Percentiles rank a stretch among this genome's conserved stretches.
Evolutionary conservation across 2,329 filamentous ascomycete genomes (phyloP).

Genomic region (Coniochaeta ligniaria): DNA sequence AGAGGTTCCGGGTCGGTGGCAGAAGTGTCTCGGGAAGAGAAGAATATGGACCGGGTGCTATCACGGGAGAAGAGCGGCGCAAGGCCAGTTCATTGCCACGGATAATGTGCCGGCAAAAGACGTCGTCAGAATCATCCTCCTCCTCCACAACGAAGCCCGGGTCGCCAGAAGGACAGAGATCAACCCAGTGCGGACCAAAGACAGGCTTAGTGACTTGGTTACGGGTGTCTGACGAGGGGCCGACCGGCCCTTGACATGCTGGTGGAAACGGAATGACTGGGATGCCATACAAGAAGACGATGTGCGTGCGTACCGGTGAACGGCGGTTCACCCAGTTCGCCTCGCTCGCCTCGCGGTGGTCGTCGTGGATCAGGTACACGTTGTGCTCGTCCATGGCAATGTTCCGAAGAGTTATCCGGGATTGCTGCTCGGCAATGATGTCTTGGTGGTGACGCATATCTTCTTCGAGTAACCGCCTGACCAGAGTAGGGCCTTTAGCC

Average conservation of each 20-base stretch:
- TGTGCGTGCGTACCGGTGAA: not conserved
- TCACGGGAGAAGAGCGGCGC: not conserved
- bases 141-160: conserved; percentile 9
- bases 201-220: conserved; percentile 13
- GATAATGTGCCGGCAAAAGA: conserved; percentile 28
- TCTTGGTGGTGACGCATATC: not conserved
- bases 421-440: not conserved
- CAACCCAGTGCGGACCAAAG: conserved; percentile 40
- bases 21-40: not conserved
- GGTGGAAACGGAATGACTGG: conserved; percentile 30
- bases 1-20: not conserved
- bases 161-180: conserved; percentile 34
- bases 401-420: conserved; percentile 27
- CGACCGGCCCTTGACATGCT: not conserved
- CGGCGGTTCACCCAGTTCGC: too few species aligned
- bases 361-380: conserved; percentile 50
- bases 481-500: not conserved
- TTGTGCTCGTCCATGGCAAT: conserved; percentile 42
- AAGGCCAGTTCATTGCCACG: not conserved
- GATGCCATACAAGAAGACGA: conserved; percentile 38
- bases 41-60: not conserved
- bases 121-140: conserved; percentile 16
- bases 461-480: not conserved
- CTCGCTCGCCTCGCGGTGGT: conserved; percentile 27
- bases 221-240: not conserved